Base-by-base conservation (phyloP, 2,329 filamentous ascomycete genomes). In the Nannizzia gypsea region DNA sequence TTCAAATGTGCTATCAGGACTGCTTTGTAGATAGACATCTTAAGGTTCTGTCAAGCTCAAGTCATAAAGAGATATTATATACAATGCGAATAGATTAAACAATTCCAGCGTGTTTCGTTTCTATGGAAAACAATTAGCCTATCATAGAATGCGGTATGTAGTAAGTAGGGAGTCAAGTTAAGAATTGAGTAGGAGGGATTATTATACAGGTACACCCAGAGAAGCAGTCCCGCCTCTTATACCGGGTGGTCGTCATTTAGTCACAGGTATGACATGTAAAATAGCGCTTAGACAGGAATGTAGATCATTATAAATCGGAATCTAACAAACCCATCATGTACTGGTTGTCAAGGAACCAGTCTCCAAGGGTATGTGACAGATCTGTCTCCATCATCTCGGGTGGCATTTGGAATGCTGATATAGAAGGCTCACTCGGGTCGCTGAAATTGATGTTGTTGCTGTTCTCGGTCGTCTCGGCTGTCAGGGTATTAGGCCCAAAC, bases 271-370 rank as follows among this genome's bases (percentile, higher is more conserved):
- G 9, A 24, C 20, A 20, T 20, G 17, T 8, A 24, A 20, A 24
- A 11, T 20, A 24, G 42, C 3, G 42, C 22, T 3, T 36, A 36
- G 13, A 13, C 31, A 3, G 31, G 31, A 52, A 28, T 11, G 24
- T 28, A 6, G 44, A 28, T 52, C n/a, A 9, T 55, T 60, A 63
- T 24, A 72, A 54, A 65, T 86, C 83, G 61, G 85, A 81, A 67
- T 87, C 84, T 67, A 87, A 69, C 60, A 87, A 67, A 0, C 82
- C 82, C 74, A 87, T 79, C 74, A 87, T 81, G 65, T 85, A 83
- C 59, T 80, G 77, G 61, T 82, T 86, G 1, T 83, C 82, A 2
- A 81, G 83, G 64, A 85, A 86, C 84, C 84, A 87, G 63, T 85
- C 83, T 1, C 81, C 81, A 61, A 86, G 70, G 52, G 83, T 79